phyloP scores from a whole-genome alignment of 2,329 filamentous ascomycete species.

The Didymella pomorum region DNA sequence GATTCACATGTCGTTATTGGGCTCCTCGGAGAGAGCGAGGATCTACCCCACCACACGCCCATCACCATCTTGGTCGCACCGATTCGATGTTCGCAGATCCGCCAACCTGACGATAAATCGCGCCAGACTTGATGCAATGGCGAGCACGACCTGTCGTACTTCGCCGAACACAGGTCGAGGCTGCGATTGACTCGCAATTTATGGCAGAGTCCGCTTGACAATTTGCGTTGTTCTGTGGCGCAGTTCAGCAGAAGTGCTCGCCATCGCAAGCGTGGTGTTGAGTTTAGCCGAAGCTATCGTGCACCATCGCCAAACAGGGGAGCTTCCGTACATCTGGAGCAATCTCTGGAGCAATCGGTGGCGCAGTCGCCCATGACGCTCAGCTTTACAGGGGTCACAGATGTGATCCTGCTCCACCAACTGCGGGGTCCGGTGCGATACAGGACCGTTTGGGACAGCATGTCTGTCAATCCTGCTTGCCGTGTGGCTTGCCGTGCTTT shows the following conservation, averaged over 20 bases:
- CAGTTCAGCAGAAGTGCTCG: conserved; percentile 9
- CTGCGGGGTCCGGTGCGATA: conserved; percentile 19
- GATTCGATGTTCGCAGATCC: background rate
- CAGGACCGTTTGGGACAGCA: conserved; percentile 1
- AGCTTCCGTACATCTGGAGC: conserved; percentile 14
- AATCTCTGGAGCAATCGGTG: conserved; percentile 20
- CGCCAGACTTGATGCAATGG: background rate
- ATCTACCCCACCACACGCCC: conserved; percentile 15
- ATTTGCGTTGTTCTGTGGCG: background rate
- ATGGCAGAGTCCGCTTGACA: background rate
- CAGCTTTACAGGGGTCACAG: conserved; percentile 18
- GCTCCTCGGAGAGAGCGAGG: conserved; percentile 11
- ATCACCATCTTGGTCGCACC: conserved; percentile 12
- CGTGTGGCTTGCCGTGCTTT: background rate
- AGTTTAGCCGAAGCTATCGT: conserved; percentile 14
- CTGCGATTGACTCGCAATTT: background rate
- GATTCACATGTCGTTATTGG: conserved; percentile 11
- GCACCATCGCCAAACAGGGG: conserved; percentile 6
- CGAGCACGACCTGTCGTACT: conserved; percentile 2
- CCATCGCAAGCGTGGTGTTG: conserved; percentile 9
- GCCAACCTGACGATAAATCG: background rate
- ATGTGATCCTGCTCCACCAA: conserved; percentile 18
- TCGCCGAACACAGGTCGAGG: background rate
- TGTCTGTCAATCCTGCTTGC: conserved; percentile 1
- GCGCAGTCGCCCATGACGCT: conserved; percentile 18